Base-by-base conservation (phyloP, 768 basidiomycete genomes). In the Ephemerocybe angulata region DNA sequence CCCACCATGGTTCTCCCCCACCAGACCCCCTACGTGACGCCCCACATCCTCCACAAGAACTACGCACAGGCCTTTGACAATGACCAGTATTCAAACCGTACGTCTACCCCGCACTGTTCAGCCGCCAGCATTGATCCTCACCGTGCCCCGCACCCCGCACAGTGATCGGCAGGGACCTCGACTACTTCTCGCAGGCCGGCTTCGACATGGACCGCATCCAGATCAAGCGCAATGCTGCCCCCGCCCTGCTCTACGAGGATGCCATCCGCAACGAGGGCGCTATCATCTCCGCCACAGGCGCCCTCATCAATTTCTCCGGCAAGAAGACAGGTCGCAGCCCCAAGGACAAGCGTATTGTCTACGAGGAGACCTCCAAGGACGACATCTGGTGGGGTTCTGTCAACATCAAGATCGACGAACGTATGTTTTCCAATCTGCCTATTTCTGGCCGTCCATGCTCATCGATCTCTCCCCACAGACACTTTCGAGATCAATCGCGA, bases 331-430 rank as follows among this genome's bases (percentile, higher is more conserved):
- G 97, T 53, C 83, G 97, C 47, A 88, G 86, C 62, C 97, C 97
- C 51, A 99, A 98, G 71, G 97, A 99, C 84, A 99, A 98, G 83
- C 94, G 97, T 58, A 98, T 99, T 67, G 97, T 99, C 66, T 98
- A 80, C 69, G 97, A 99, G 72, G 95, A 98, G 63, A 88, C 91
- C 50, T 88, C 85, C 74, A 97, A 93, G 74, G 93, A 98, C 67
- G 85, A 98, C 59, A 88, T 99, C 70, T 99, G 97, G 95, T 98
- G 97, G 97, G 96, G 97, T 37, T 88, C 92, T 28, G 94, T 98
- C 63, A 99, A 99, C 78, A 98, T 98, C 76, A 96, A 97, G 80
- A 90, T 96, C 87, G 94, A 97, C 67, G 91, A 93, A 68, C 91
- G 90, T 90, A 67, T 59, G 88, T 79, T 46, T 19, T 59, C 31